Evolutionary conservation across 768 basidiomycete species (phyloP).

Genomic region (button mushroom (Agaricus bisporus)): DNA sequence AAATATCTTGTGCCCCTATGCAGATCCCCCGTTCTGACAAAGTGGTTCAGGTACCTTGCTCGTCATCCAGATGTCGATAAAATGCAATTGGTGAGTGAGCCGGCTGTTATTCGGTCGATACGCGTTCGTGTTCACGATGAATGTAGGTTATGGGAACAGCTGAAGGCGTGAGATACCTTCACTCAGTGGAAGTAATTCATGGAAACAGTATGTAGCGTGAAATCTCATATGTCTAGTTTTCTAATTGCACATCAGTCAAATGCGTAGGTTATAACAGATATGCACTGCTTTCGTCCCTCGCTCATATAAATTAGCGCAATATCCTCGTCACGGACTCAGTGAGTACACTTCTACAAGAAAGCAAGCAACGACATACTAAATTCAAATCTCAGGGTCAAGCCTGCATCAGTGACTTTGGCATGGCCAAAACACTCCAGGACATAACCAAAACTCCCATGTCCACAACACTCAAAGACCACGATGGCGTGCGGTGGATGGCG

Average conservation of each 20-base stretch:
- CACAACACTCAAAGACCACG: slow-evolving; percentile 35
- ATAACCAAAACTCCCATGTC: slow-evolving; percentile 42
- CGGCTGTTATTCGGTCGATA: background rate
- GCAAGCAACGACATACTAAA: background rate
- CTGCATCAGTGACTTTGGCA: slow-evolving; percentile 58
- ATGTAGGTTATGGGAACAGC: slow-evolving; percentile 47
- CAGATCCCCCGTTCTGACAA: background rate
- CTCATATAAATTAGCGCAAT: slow-evolving; percentile 36
- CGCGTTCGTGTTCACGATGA: background rate
- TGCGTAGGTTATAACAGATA: slow-evolving; percentile 41
- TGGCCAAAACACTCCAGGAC: slow-evolving; percentile 55
- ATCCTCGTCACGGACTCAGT: slow-evolving; percentile 52
- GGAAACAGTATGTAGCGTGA: slow-evolving; percentile 44
- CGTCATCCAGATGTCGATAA: slow-evolving; percentile 31
- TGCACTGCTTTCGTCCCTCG: background rate
- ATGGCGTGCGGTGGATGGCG: slow-evolving; percentile 53
- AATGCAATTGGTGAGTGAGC: slow-evolving; percentile 32
- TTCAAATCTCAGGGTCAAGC: slow-evolving; percentile 33
- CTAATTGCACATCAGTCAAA: slow-evolving; percentile 36
- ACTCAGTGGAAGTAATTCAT: slow-evolving; percentile 44
- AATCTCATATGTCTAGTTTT: background rate
- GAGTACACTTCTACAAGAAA: slow-evolving; percentile 3
- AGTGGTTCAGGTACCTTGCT: slow-evolving; percentile 32
- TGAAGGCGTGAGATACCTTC: slow-evolving; percentile 52
- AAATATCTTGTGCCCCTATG: background rate